phyloP scores from a whole-genome alignment of 768 basidiomycete genomes.

The Trametes cubensis region DNA sequence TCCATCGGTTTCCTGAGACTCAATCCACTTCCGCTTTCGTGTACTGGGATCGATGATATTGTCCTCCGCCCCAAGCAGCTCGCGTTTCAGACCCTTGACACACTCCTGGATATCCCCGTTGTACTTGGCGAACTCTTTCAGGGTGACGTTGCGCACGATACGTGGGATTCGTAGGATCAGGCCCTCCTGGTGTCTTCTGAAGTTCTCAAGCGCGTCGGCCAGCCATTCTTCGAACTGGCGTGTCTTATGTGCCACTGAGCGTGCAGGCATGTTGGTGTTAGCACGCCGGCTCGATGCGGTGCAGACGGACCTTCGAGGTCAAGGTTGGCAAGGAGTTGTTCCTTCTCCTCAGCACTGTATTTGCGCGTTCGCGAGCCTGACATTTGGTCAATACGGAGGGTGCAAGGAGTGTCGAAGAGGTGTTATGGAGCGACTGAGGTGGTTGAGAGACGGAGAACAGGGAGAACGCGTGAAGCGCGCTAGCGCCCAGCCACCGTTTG shows the following conservation, averaged over 20 bases:
- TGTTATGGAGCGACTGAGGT: neutral
- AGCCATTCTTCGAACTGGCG: slow-evolving; percentile 79
- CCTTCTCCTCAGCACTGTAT: slow-evolving; percentile 70
- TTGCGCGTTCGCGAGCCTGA: slow-evolving; percentile 30
- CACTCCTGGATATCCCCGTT: slow-evolving; percentile 75
- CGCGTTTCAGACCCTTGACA: slow-evolving; percentile 67
- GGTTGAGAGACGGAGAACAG: slow-evolving; percentile 6
- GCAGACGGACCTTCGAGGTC: slow-evolving; percentile 70
- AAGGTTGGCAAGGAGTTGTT: slow-evolving; percentile 73
- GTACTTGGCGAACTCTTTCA: slow-evolving; percentile 82
- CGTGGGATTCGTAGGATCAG: slow-evolving; percentile 76
- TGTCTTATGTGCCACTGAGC: slow-evolving; percentile 69
- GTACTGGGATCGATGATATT: slow-evolving; percentile 64
- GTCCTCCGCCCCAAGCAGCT: slow-evolving; percentile 54
- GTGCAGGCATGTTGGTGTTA: slow-evolving; percentile 7
- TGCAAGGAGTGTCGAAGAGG: neutral
- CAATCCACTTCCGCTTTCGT: slow-evolving; percentile 79
- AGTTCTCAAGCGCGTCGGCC: slow-evolving; percentile 70
- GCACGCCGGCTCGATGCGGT: neutral
- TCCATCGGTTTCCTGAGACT: slow-evolving; percentile 56
- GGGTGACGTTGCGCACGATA: slow-evolving; percentile 68
- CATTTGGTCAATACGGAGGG: neutral
- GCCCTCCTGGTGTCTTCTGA: slow-evolving; percentile 73
- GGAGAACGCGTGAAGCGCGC: slow-evolving; percentile 8
- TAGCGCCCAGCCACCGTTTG: slow-evolving; percentile 13